These are phyloP conservation scores for Dothideomycetes sp. DNA, from an alignment of 2,329 filamentous ascomycete genomes.

Conservation along the genomic window DNA sequence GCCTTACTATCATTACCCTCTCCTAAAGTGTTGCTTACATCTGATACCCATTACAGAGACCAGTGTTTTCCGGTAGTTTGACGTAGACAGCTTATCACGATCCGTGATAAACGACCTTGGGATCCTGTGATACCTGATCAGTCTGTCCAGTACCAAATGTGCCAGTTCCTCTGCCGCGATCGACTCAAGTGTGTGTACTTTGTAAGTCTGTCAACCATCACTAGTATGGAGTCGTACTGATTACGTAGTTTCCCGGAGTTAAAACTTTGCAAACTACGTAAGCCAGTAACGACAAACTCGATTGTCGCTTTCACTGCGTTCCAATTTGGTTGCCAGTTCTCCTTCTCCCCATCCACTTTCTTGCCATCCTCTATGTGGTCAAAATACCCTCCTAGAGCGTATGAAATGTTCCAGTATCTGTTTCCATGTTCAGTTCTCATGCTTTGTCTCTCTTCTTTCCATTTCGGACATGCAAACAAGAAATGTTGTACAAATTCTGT, in stretches of 20 bases:
- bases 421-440: not conserved
- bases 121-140: slow-evolving; percentile 17
- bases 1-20: too few relatives aligned
- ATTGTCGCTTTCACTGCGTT: not conserved
- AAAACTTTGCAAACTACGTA: slow-evolving; percentile 14
- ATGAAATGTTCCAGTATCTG: not conserved
- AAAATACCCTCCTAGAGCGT: slow-evolving; percentile 1
- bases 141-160: slow-evolving; percentile 16
- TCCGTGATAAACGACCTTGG: slow-evolving; percentile 17
- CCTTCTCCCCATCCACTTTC: not conserved
- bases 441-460: not conserved
- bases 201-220: slow-evolving; percentile 17
- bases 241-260: not conserved
- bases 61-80: slow-evolving; percentile 17
- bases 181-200: slow-evolving; percentile 16
- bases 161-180: slow-evolving; percentile 15
- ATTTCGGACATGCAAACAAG: not conserved
- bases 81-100: slow-evolving; percentile 19
- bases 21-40: slow-evolving; percentile 16
- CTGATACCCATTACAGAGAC: slow-evolving; percentile 16
- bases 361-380: not conserved
- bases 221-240: slow-evolving; percentile 17
- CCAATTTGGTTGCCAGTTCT: slow-evolving; percentile 1
- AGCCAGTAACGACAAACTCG: slow-evolving; percentile 17
- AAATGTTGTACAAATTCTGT: not conserved